Percentiles rank a stretch among this genome's conserved stretches.
Evolutionary conservation across 129 eudicot genomes (phyloP).

Genomic region (Lactuca saligna): DNA sequence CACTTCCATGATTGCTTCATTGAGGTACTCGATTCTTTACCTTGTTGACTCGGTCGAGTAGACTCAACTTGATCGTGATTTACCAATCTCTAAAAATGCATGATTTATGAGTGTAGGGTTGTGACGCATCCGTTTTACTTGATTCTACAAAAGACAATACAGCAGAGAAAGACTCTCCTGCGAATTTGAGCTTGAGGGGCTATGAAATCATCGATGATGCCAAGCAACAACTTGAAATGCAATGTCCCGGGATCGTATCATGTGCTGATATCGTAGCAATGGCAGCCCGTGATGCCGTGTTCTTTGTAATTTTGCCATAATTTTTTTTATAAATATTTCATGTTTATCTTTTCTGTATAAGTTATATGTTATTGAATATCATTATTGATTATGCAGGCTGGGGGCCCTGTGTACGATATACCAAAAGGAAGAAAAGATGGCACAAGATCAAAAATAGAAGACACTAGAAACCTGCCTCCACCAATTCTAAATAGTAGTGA

Average conservation of each 20-base stretch:
- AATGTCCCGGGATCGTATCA: conserved; percentile 90
- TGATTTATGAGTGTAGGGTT: conserved; percentile 46
- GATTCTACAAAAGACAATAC: conserved; percentile 82
- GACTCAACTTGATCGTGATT: background rate
- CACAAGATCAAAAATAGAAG: conserved; percentile 78
- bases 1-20: conserved; percentile 95
- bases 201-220: conserved; percentile 80
- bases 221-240: conserved; percentile 57
- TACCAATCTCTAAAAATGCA: background rate
- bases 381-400: conserved; percentile 42
- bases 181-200: conserved; percentile 85
- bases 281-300: conserved; percentile 94
- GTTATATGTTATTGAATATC: background rate
- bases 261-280: conserved; percentile 95
- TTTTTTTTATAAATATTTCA: background rate
- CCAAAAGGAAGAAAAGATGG: conserved; percentile 96
- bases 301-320: conserved; percentile 65
- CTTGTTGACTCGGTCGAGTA: background rate
- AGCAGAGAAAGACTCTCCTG: conserved; percentile 97
- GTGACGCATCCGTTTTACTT: conserved; percentile 80
- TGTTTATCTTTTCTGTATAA: background rate
- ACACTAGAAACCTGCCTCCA: conserved; percentile 76
- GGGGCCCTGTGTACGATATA: conserved; percentile 85
- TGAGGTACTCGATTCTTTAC: conserved; percentile 41
- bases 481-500: conserved; percentile 64